These are phyloP conservation scores for Calonectria pteridis DNA, from an alignment of 2,329 filamentous ascomycete species.

Conservation along the genomic window DNA sequence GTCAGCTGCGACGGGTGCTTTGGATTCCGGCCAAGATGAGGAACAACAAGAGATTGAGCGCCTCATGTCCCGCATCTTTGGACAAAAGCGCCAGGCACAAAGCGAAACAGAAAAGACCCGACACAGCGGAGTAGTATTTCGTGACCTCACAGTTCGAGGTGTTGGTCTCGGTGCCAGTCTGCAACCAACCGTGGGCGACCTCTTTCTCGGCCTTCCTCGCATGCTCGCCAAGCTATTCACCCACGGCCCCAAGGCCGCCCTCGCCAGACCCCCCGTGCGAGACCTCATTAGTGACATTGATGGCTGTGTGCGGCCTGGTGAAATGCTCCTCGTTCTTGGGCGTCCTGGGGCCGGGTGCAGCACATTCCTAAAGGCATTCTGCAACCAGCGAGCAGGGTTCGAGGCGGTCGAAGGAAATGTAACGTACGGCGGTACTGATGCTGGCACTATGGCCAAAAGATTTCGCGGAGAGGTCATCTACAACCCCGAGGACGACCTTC, in stretches of 20 bases:
- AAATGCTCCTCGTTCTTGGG: conserved; percentile 77
- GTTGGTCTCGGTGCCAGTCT: conserved; percentile 73
- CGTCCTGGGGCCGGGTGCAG: conserved; percentile 78
- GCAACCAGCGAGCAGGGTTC: conserved; percentile 76
- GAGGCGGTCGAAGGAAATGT: conserved; percentile 74
- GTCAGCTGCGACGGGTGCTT: conserved; percentile 54
- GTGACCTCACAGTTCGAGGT: conserved; percentile 77
- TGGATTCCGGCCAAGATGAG: conserved; percentile 48
- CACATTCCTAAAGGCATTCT: conserved; percentile 77
- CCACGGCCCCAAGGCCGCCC: conserved; percentile 63
- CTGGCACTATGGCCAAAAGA: conserved; percentile 60
- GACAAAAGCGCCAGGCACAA: conserved; percentile 70
- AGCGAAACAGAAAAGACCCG: conserved; percentile 78
- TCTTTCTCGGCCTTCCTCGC: conserved; percentile 66
- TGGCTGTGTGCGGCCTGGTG: conserved; percentile 77
- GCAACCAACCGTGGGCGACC: conserved; percentile 70
- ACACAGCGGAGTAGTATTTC: conserved; percentile 78
- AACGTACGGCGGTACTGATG: conserved; percentile 67
- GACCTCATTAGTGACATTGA: conserved; percentile 75
- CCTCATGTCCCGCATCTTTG: conserved; percentile 79
- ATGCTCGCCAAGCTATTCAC: conserved; percentile 61
- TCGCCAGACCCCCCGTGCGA: conserved; percentile 68
- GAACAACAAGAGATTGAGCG: conserved; percentile 66
- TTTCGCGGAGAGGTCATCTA: conserved; percentile 74
- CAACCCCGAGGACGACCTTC: conserved; percentile 77